Base-by-base conservation (phyloP, 495 filamentous ascomycete genomes). In the Cercophora samala region DNA sequence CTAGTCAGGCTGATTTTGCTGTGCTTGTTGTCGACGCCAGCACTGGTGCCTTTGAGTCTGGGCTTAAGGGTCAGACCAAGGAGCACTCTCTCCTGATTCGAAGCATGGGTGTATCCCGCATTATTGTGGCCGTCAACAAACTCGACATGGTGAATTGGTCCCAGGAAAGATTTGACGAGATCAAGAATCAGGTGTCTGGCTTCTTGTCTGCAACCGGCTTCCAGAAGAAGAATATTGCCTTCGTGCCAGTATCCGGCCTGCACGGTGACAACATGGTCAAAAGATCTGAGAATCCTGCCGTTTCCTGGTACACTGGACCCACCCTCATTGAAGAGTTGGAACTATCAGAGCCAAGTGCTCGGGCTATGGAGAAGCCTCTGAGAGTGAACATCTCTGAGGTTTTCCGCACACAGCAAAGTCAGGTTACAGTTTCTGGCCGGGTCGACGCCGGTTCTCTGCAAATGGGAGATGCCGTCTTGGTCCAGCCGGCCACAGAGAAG, bases 51-150 rank as follows among this genome's bases (percentile, higher is more conserved):
- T 97, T 97, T 68, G 95, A 99, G 75, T 90, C 92, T 0, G 95
- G 95, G 0, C 83, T 99, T 51, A 93, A 89, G 70, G 95, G 95
- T 1, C 95, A 99, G 75, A 99, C 95, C 0, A 92, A 90, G 74
- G 96, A 99, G 70, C 95, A 99, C 73, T 90, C 93, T 6, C 80
- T 97, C 17, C 84, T 99, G 22, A 88, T 95, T 13, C 88, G 94
- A 58, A 97, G 93, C 72, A 93, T 98, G 85, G 95, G 95, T 0
- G 91, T 98, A 0, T 89, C 91, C 60, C 86, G 89, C 42, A 81
- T 99, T 32, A 87, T 99, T 61, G 89, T 98, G 54, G 94, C 91
- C 4, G 85, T 98, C 69, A 99, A 99, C 78, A 99, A 99, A 78
- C 88, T 99, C 73, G 95, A 99, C 75, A 87, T 85, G 0, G 88